Conservation (phyloP, 345 rosid genomes). For the Linum trigynum region DNA sequence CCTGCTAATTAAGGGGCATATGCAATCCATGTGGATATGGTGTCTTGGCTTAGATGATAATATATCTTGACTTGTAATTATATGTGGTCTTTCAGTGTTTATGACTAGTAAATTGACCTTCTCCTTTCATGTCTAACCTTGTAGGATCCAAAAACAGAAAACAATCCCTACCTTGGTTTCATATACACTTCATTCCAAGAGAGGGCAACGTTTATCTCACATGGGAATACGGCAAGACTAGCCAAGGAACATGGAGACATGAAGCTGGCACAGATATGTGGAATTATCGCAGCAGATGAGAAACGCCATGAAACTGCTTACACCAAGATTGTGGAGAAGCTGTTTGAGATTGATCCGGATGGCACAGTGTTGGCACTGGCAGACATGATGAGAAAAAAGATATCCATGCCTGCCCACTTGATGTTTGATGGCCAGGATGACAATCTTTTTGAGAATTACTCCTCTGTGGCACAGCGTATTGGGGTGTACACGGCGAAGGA, state of each 20-base stretch:
- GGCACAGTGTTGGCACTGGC: constrained; percentile 20
- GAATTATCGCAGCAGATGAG: constrained; percentile 11
- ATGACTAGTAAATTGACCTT: not conserved
- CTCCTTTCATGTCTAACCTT: not conserved
- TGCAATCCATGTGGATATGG: no score
- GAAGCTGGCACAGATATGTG: constrained; percentile 27
- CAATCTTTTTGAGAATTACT: constrained; percentile 25
- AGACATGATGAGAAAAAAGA: constrained; percentile 44
- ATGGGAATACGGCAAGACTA: constrained; percentile 84
- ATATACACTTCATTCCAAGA: constrained; percentile 96
- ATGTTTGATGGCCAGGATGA: constrained; percentile 31
- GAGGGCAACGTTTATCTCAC: constrained; percentile 92
- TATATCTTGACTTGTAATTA: no score
- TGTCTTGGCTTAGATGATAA: no score
- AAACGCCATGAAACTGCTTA: constrained; percentile 10
- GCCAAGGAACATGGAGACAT: constrained; percentile 79
- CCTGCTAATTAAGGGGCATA: no score
- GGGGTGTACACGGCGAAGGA: constrained; percentile 27
- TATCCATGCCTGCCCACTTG: constrained; percentile 80
- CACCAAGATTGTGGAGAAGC: constrained; percentile 12
- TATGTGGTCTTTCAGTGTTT: no score
- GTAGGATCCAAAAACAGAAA: constrained; percentile 78
- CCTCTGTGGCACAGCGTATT: constrained; percentile 20
- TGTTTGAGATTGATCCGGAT: constrained; percentile 17
- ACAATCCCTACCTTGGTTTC: constrained; percentile 80